phyloP scores from a whole-genome alignment of 306 rosid species.

The Sechiopsis laciniata region DNA sequence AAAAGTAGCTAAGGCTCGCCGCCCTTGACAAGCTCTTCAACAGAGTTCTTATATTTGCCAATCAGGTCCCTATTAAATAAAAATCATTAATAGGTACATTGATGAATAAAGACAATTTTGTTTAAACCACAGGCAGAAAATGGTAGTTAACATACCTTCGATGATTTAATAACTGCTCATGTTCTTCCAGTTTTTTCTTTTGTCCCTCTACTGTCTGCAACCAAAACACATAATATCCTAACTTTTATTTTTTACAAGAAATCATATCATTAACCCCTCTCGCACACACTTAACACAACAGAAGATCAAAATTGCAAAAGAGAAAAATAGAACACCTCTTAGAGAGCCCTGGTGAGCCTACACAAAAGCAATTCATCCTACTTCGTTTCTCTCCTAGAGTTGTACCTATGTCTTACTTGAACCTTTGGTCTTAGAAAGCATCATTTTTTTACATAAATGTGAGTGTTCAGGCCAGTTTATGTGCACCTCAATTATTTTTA shows the following conservation, averaged over 20 bases:
- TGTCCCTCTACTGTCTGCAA: slow-evolving; percentile 87
- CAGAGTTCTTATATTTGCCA: slow-evolving; percentile 56
- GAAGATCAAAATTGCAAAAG: neutral
- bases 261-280: neutral
- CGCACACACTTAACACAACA: too few relatives aligned
- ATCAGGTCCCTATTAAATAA: slow-evolving; percentile 52
- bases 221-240: slow-evolving; percentile 20
- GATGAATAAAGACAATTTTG: slow-evolving; percentile 19
- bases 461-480: too few relatives aligned
- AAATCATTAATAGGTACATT: neutral
- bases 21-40: slow-evolving; percentile 63
- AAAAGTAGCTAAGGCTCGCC: slow-evolving; percentile 42
- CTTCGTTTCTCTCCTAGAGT: neutral
- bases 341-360: neutral
- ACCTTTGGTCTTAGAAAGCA: neutral
- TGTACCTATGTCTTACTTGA: neutral
- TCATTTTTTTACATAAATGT: neutral
- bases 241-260: slow-evolving; percentile 9
- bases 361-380: neutral
- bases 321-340: neutral
- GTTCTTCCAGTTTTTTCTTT: slow-evolving; percentile 73
- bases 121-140: slow-evolving; percentile 8
- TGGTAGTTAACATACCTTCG: slow-evolving; percentile 45
- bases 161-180: slow-evolving; percentile 63
- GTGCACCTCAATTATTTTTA: too few relatives aligned